phyloP scores from a whole-genome alignment of 2,329 filamentous ascomycete genomes.

The Drechslerella coelobrocha region DNA sequence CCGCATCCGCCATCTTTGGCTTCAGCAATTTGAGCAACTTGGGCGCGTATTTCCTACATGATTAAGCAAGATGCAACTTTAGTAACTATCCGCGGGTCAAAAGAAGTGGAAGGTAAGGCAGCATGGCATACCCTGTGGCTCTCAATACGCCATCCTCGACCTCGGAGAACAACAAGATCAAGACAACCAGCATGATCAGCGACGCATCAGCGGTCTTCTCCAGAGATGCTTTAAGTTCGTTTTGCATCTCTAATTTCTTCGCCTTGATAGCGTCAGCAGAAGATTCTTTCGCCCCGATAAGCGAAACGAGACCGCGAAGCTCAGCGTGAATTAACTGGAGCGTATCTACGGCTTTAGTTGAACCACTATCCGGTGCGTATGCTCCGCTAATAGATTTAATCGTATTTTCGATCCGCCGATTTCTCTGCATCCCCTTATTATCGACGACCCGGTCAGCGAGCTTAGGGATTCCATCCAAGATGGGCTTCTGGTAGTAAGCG shows the following conservation, averaged over 20 bases:
- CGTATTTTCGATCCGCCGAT: constrained; percentile 35
- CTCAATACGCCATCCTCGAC: constrained; percentile 52
- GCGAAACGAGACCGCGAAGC: constrained; percentile 13
- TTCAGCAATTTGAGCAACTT: constrained; percentile 53
- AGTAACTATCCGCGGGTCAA: neutral
- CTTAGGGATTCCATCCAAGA: constrained; percentile 32
- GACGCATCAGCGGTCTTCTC: constrained; percentile 51
- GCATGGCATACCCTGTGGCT: constrained; percentile 53
- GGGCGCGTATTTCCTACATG: constrained; percentile 54
- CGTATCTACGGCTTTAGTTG: constrained; percentile 14
- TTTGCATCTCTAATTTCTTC: constrained; percentile 51
- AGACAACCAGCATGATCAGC: constrained; percentile 52
- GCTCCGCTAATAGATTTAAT: constrained; percentile 14
- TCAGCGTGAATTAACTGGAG: constrained; percentile 21
- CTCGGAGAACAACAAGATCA: constrained; percentile 53
- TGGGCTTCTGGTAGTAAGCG: constrained; percentile 32
- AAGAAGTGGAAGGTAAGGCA: constrained; percentile 5
- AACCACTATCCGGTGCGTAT: constrained; percentile 12
- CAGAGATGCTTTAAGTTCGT: constrained; percentile 52
- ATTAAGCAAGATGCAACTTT: neutral
- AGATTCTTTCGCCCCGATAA: constrained; percentile 30
- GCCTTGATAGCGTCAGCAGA: constrained; percentile 29
- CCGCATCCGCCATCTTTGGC: constrained; percentile 44
- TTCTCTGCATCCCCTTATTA: constrained; percentile 26
- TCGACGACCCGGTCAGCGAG: constrained; percentile 33